These are phyloP conservation scores for Lolium multiflorum DNA, from an alignment of 176 grass and related monocot species.

Conservation along the genomic window DNA sequence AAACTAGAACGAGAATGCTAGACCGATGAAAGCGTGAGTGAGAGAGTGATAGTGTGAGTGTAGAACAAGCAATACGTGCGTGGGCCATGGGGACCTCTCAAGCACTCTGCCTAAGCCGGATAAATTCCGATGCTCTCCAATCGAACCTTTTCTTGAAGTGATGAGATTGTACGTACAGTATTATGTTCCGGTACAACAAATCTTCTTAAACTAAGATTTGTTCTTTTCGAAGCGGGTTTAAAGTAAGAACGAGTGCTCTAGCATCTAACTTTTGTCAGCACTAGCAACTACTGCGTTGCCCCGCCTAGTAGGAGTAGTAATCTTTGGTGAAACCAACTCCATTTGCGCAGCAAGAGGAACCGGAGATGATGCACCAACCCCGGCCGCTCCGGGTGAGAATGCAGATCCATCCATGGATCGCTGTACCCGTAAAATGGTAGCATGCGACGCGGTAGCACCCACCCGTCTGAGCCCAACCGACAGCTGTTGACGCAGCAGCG, in stretches of 20 bases:
- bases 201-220: no score
- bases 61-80: neutral
- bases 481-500: neutral
- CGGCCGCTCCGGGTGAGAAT: no score
- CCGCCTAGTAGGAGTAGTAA: neutral
- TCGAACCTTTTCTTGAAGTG: neutral
- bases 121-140: neutral
- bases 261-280: neutral
- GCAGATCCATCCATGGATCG: no score
- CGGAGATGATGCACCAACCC: no score
- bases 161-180: neutral
- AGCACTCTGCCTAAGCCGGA: conserved; percentile 6
- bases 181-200: neutral
- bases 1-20: neutral
- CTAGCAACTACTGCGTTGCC: neutral
- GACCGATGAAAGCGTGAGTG: no score
- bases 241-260: neutral
- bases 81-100: neutral
- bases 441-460: neutral
- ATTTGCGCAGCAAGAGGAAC: no score
- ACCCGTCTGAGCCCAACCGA: neutral
- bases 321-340: neutral
- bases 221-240: no score
- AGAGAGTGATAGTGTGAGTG: neutral
- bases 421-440: no score